A percentile compares a stretch with the other conserved stretches of the same genome.
Conservation (phyloP, 495 filamentous ascomycete species). For the Talaromyces stipitatus region DNA sequence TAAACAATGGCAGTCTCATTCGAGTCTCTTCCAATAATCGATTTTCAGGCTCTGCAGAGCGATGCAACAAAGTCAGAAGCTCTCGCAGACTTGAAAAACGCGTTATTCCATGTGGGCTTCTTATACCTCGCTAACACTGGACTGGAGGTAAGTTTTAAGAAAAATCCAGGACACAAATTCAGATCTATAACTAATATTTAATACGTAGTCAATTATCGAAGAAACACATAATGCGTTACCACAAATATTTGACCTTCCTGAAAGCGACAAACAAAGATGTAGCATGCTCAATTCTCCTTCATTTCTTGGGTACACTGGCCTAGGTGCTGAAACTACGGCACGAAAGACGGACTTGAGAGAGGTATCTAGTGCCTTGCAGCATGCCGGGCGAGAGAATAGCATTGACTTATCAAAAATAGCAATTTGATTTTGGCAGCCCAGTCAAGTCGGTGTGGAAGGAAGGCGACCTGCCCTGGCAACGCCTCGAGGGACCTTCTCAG, state of each 20-base stretch:
- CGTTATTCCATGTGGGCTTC: slow-evolving; percentile 85
- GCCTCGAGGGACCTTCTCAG: slow-evolving; percentile 30
- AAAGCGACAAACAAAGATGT: slow-evolving; percentile 67
- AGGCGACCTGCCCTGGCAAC: slow-evolving; percentile 74
- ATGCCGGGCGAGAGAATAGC: no score
- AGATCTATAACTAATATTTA: not conserved
- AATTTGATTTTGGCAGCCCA: slow-evolving; percentile 38
- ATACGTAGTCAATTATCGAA: slow-evolving; percentile 52
- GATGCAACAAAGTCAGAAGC: slow-evolving; percentile 65
- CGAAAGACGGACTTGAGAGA: slow-evolving; percentile 33
- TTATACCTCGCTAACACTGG: slow-evolving; percentile 85
- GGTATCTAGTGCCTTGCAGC: no score
- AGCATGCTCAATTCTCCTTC: slow-evolving; percentile 79
- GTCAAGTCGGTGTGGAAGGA: slow-evolving; percentile 29
- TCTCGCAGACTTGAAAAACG: slow-evolving; percentile 62
- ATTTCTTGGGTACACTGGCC: slow-evolving; percentile 42
- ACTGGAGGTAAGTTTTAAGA: slow-evolving; percentile 42
- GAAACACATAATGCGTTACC: slow-evolving; percentile 64
- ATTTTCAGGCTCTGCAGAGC: slow-evolving; percentile 58
- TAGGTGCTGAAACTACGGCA: slow-evolving; percentile 43
- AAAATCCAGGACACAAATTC: not conserved
- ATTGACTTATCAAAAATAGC: no score
- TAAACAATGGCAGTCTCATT: slow-evolving; percentile 44
- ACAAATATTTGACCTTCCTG: slow-evolving; percentile 71
- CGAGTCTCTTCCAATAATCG: slow-evolving; percentile 66